Percentiles rank a stretch among this genome's conserved stretches.
Conservation (phyloP, 352 stramenopile species). For the Phytophthora lateralis region DNA sequence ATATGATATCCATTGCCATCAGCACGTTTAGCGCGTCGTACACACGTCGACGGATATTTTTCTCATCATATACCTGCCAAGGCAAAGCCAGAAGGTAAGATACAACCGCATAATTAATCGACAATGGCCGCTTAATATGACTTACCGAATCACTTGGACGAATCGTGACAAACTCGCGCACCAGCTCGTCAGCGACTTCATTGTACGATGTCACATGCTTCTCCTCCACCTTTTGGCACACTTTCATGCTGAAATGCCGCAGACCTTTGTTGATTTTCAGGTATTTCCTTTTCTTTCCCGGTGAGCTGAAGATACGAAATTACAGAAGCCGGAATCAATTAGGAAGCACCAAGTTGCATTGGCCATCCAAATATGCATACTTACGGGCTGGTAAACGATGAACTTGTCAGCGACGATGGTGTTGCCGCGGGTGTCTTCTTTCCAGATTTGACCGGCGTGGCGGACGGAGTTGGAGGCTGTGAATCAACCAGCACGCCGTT, state of each 20-base stretch:
- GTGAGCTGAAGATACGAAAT: slow-evolving; percentile 34
- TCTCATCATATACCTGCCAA: slow-evolving; percentile 89
- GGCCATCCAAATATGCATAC: slow-evolving; percentile 15
- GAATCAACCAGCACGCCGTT: slow-evolving; percentile 71
- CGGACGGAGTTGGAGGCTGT: slow-evolving; percentile 34
- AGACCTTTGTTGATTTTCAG: slow-evolving; percentile 92
- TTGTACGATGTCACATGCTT: slow-evolving; percentile 96
- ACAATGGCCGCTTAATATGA: slow-evolving; percentile 38
- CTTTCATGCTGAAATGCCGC: slow-evolving; percentile 96
- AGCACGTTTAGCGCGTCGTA: slow-evolving; percentile 98
- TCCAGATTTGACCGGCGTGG: slow-evolving; percentile 18
- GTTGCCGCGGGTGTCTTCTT: slow-evolving; percentile 20
- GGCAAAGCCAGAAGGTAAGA: slow-evolving; percentile 4
- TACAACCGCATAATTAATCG: neutral
- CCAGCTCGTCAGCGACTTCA: slow-evolving; percentile 94
- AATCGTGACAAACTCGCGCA: slow-evolving; percentile 89
- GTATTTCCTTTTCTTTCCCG: slow-evolving; percentile 80
- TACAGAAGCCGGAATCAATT: slow-evolving; percentile 11
- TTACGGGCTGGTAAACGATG: slow-evolving; percentile 68
- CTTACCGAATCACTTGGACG: slow-evolving; percentile 74
- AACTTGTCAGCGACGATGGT: slow-evolving; percentile 34
- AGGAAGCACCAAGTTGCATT: neutral
- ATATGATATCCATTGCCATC: slow-evolving; percentile 99
- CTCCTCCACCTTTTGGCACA: slow-evolving; percentile 97
- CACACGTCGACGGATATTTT: slow-evolving; percentile 96